Base-by-base conservation (phyloP, 2,329 filamentous ascomycete genomes). In the Ceratocystis alfenasii region DNA sequence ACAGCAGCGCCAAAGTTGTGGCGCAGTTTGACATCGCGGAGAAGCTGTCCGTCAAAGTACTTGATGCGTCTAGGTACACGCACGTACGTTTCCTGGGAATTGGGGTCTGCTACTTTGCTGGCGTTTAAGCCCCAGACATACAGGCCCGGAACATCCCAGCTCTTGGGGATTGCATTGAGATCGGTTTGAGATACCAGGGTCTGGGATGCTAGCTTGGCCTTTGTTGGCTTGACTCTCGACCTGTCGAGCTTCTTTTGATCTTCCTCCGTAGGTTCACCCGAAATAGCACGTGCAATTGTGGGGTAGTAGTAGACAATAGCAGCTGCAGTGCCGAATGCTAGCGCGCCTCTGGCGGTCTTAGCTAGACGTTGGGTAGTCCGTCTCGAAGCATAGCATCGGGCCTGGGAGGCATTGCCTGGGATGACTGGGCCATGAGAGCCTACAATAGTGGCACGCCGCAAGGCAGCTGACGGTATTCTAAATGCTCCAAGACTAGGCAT, bases 101-200 rank as follows among this genome's bases (percentile, higher is more conserved):
- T 86, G 0, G 92, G 91, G 53, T 92, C 91, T 46, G 89, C 89
- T n/a, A 96, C 92, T 70, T 83, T 83, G 68, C 91, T 90, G 17
- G 79, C 78, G 72, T 99, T 99, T 20, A 88, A 90, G 0, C 94
- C 94, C 93, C 94, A 99, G 4, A 88, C 85, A 75, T 95, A 97
- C 0, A 97, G 88, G 1, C 92, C 94, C 0, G 94, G 93, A 68
- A 89, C 86, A 75, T 85, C 83, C 81, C 82, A 85, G 75, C 89
- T 95, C 72, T 84, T 85, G 17, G 66, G 66, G 15, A 62, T 48
- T 6, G 36, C 55, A 45, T 63, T 53, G 25, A 64, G 53, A 28
- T 61, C 53, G n/a, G 44, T 22, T n/a, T 50, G 55, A 10, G 64
- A 22, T 6, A 59, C 41, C 77, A 89, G 90, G 67, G 96, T 88